These are phyloP conservation scores for Vigna angularis DNA, from an alignment of 306 rosid genomes.

Conservation along the genomic window DNA sequence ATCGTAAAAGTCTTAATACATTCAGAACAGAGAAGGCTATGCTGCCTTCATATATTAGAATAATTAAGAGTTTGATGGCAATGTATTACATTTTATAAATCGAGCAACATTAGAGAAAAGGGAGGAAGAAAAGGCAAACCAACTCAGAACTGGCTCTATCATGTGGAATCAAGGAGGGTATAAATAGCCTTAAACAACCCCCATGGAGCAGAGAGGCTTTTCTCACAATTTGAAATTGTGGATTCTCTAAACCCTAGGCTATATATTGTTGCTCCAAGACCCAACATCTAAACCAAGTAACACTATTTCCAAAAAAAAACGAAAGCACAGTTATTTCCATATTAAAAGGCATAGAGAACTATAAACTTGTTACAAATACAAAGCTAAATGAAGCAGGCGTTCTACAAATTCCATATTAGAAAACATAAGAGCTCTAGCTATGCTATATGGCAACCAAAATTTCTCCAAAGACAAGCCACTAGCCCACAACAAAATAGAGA, in stretches of 20 bases:
- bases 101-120: constrained; percentile 10
- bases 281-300: constrained; percentile 7
- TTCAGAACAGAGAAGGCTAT: constrained; percentile 10
- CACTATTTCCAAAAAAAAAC: not conserved
- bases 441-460: constrained; percentile 8
- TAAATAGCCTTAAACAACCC: not conserved
- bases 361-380: not conserved
- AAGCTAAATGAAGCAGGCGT: not conserved
- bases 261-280: not conserved
- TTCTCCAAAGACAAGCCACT: constrained; percentile 29
- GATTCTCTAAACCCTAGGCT: not conserved
- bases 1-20: constrained; percentile 16
- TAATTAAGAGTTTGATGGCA: constrained; percentile 25
- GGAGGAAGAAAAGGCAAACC: not conserved
- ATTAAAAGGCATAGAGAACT: constrained; percentile 23
- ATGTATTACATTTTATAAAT: constrained; percentile 22
- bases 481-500: constrained; percentile 15
- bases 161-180: not conserved
- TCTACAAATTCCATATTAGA: constrained; percentile 3
- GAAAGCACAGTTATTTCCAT: constrained; percentile 11
- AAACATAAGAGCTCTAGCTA: constrained; percentile 20
- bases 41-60: constrained; percentile 11
- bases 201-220: not conserved
- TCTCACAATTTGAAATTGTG: not conserved
- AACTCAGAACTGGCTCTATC: not conserved